Evolutionary conservation across 805 yeast species (phyloP).

Genomic region (Candida chauliodis): DNA sequence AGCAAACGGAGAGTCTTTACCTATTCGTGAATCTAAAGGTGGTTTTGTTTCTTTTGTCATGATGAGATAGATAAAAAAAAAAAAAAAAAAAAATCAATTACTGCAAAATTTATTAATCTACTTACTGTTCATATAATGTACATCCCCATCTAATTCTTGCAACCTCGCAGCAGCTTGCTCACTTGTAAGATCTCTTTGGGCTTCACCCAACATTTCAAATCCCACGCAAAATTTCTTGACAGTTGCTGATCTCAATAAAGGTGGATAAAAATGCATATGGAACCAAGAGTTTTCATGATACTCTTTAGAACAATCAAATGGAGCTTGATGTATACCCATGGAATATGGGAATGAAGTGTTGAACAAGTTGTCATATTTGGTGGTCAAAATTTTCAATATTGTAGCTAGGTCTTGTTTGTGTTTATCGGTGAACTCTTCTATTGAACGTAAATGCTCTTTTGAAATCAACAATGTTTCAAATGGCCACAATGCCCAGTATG

Average conservation of each 20-base stretch:
- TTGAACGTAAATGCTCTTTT: constrained; percentile 49
- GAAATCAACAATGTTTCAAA: constrained; percentile 66
- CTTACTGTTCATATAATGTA: constrained; percentile 26
- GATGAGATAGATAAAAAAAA: constrained; percentile 1
- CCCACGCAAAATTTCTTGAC: constrained; percentile 76
- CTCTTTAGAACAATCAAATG: constrained; percentile 43
- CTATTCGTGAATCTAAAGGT: constrained; percentile 55
- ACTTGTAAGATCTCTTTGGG: constrained; percentile 67
- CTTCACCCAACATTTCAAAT: constrained; percentile 63
- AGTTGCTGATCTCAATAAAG: constrained; percentile 68
- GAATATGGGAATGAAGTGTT: constrained; percentile 72
- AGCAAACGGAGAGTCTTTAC: constrained; percentile 85
- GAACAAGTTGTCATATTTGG: constrained; percentile 68
- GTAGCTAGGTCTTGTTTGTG: constrained; percentile 56
- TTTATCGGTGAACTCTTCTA: constrained; percentile 43
- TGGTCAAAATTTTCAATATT: constrained; percentile 50
- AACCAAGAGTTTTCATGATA: constrained; percentile 47
- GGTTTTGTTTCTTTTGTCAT: constrained; percentile 34
- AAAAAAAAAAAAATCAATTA: constrained; percentile 3
- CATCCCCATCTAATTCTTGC: constrained; percentile 37
- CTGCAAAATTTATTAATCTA: constrained; percentile 1
- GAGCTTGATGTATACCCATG: constrained; percentile 80
- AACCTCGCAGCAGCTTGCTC: constrained; percentile 63
- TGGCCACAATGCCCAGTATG: constrained; percentile 85
- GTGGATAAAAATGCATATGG: constrained; percentile 79